Evolutionary conservation across 1,284 basidiomycete genomes (phyloP), one percentile per base, ranked within the genome.

Genomic region (Tilletia setariae): DNA sequence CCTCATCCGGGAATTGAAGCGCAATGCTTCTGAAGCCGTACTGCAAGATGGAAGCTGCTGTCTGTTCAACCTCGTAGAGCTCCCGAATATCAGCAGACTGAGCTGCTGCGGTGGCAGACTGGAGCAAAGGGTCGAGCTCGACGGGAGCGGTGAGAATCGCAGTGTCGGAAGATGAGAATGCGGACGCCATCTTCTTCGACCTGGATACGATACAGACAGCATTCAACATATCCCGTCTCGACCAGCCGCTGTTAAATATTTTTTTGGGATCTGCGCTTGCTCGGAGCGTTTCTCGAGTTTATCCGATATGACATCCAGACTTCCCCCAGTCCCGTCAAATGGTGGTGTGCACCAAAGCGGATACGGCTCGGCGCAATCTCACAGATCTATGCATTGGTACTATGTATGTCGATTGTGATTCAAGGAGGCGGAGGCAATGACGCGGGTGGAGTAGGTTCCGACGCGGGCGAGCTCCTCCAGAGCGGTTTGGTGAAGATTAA

Each of bases 1-100:
- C 88, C 83, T 96, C 92, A 81, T 99, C 95, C 0, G 96, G 94
- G 75, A 98, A 98, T 82, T 98, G 95, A 11, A 99, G 87, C 0
- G 93, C 93, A 7, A 82, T 71, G 21, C 77, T 64, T 16, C 67
- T 63, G 49, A 79, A 76, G 1, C 68, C 66, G 7, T 69, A 65
- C 7, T 44, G 40, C 43, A 66, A 51, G 43, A 74, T 72, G 56
- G 69, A 70, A 32, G 65, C 62, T 16, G 77, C 75, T 1, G 77
- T 80, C 23, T 65, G 63, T 19, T 66, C 47, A 19, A 81, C 65
- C 53, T 80, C 78, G 69, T 81, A 81, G 65, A 80, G 65, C 13
- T 76, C 61, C 32, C 56, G 56, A 30, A 61, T 32, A 2, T 72
- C 74, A 49, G 78, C 63, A 32, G 70, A 68, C 1, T 73, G 71